phyloP scores from a whole-genome alignment of 345 rosid species.

The Populus davidiana region DNA sequence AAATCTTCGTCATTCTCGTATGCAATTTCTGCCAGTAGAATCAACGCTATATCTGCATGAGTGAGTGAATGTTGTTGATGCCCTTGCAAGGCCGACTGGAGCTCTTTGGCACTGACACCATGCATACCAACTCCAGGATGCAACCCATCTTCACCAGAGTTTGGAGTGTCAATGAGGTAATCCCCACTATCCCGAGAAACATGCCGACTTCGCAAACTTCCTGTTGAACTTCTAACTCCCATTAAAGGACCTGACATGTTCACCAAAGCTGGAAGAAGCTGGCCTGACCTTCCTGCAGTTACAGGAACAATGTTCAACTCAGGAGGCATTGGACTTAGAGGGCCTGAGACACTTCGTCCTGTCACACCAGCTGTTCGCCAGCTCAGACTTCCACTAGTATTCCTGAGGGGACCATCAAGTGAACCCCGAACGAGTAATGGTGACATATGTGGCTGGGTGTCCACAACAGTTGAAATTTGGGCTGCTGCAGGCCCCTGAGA shows the following conservation, averaged over 20 bases:
- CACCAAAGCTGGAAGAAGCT: slow-evolving; percentile 80
- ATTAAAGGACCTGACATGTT: slow-evolving; percentile 95
- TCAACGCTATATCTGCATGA: slow-evolving; percentile 97
- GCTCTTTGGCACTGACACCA: slow-evolving; percentile 91
- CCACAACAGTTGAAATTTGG: slow-evolving; percentile 66
- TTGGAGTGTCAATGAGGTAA: slow-evolving; percentile 89
- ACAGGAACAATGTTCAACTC: slow-evolving; percentile 78
- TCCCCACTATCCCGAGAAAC: slow-evolving; percentile 97
- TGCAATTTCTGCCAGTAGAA: slow-evolving; percentile 94
- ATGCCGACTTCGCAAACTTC: slow-evolving; percentile 91
- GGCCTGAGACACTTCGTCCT: slow-evolving; percentile 89
- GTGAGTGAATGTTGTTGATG: slow-evolving; percentile 98
- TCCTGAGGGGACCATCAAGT: slow-evolving; percentile 90
- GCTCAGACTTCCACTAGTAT: slow-evolving; percentile 87
- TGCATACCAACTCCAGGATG: slow-evolving; percentile 69
- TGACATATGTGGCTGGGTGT: slow-evolving; percentile 94
- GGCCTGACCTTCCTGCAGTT: slow-evolving; percentile 85
- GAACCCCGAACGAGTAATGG: slow-evolving; percentile 93
- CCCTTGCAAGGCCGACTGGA: slow-evolving; percentile 96
- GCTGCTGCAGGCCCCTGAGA: slow-evolving; percentile 89
- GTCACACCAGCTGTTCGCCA: slow-evolving; percentile 90
- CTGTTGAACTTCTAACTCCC: slow-evolving; percentile 96
- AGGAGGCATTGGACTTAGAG: slow-evolving; percentile 89
- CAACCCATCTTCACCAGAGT: slow-evolving; percentile 83
- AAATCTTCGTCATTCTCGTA: slow-evolving; percentile 99